Conservation (phyloP, 2,329 filamentous ascomycete genomes). For the Cadophora luteo-olivacea region DNA sequence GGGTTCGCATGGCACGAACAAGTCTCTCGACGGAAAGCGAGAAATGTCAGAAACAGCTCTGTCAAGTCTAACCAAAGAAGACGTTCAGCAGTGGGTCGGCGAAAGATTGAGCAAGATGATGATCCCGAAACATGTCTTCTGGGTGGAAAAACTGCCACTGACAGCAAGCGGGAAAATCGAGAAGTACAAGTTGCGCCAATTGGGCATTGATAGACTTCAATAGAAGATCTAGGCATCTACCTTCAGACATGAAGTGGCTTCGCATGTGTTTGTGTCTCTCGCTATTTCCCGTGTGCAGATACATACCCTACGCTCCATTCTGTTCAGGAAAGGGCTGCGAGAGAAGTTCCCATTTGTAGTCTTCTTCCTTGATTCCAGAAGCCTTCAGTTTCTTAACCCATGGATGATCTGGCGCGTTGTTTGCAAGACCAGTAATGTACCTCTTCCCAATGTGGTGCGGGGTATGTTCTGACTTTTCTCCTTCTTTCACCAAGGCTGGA, state of each 20-base stretch:
- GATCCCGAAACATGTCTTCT: constrained; percentile 18
- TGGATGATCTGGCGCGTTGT: constrained; percentile 11
- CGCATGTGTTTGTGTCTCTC: neutral
- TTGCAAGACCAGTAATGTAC: constrained; percentile 13
- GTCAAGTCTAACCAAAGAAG: neutral
- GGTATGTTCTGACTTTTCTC: constrained; percentile 5
- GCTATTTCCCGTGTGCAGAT: neutral
- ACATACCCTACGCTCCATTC: neutral
- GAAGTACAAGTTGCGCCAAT: constrained; percentile 15
- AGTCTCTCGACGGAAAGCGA: neutral
- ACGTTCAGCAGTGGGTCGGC: constrained; percentile 2
- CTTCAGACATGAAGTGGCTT: neutral
- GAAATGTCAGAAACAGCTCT: neutral
- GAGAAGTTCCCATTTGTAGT: constrained; percentile 18
- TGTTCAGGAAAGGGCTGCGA: constrained; percentile 13
- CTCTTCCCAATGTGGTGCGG: constrained; percentile 13
- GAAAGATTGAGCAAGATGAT: constrained; percentile 17
- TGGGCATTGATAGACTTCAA: constrained; percentile 8
- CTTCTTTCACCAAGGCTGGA: constrained; percentile 1
- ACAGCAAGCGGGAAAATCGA: constrained; percentile 20
- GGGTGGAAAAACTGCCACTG: constrained; percentile 14
- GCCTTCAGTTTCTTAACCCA: constrained; percentile 13
- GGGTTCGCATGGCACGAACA: neutral
- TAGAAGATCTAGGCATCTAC: neutral
- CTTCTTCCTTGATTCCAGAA: constrained; percentile 18